Base-by-base conservation (phyloP, 2,329 filamentous ascomycete species). In the Sclerotinia borealis region DNA sequence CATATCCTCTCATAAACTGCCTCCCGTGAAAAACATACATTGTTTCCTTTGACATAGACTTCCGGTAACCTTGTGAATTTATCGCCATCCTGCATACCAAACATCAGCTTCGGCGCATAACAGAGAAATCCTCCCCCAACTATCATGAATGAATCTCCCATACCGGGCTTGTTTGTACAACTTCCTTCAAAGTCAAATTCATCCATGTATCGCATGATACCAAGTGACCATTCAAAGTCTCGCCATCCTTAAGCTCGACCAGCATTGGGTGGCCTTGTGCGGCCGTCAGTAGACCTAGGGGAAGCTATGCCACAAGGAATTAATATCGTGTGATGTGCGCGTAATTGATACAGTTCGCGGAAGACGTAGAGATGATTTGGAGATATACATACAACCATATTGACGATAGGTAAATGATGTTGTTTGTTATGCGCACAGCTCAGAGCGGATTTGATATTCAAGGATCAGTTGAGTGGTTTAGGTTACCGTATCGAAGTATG, bases 121-220 rank as follows among this genome's bases (percentile, higher is more conserved):
- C 36, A 36, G 11, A 10, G 27, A n/a, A 50, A 27, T 5, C 29
- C 17, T 2, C 19, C 41, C 34, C 31, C 5, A 31, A 2, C 45
- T n/a, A n/a, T 9, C 27, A 9, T 15, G 31, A 36, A 10, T 19
- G 5, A 27, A 54, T 34, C 27, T 55, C 31, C 70, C 81, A 59
- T 78, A 89, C 86, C 29, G 93, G 88, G 75, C 90, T 96, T 22
- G 95, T 98, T 78, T 98, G 93, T 41, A 98, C 91, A 27, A 99
- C 96, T 77, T 98, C 95, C 77, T 95, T 96, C 69, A 99, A 79
- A 2, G 93, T 98, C 71, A 99, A 81, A 79, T 99, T 99, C 95
- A 99, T 99, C 92, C 95, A 99, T 55, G 93, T 99, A 77, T 99
- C 95, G 86, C 93, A 99, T 77, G 89, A 92, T 76, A 97, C 90